Evolutionary conservation across 371 early-diverging fungal genomes (phyloP), one percentile per base, ranked within the genome.

Genomic region (Phascolomyces articulosus): DNA sequence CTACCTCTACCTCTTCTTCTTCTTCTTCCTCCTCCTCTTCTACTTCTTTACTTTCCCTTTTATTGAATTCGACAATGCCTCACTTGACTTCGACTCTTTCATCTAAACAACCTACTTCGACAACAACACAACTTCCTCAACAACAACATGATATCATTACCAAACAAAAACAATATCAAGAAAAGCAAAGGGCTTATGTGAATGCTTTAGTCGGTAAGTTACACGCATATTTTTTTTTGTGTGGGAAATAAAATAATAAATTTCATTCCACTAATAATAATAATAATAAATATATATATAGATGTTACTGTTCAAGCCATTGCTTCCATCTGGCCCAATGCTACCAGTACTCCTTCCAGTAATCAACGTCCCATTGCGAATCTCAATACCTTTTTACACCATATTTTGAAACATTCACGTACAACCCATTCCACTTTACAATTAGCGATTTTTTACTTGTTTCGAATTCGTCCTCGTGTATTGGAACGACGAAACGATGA

Each of bases 391-490:
- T 93, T 94, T 69, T 85, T 94, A 61, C 85, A 89, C 48, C 93
- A 94, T 65, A 83, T 93, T 55, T 77, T 94, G 9, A 84, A 89
- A 65, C 87, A 92, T 6, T 92, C 93, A 11, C 84, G 88, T 56
- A 89, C 91, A 27, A 90, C 93, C 34, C 91, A 89, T 64, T 90
- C 93, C 11, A 91, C 92, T 29, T 84, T 94, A 20, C 93, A 93
- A 70, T 80, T 91, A 47, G 87, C 93, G 11, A 78, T 92, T 27
- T 85, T 91, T 60, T 92, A 91, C 70, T 74, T 91, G 4, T 85
- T 90, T 68, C 78, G 86, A 40, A 84, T 89, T 58, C 77, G 82
- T 16, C 75, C 84, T 8, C 60, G 70, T 11, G 74, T 83, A n/a
- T 55, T 70, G 18, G 69, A 65, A 18, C 69, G 67, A 29, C 68